Evolutionary conservation across 208 protist species (phyloP).

Genomic region (Trypanosoma avium): DNA sequence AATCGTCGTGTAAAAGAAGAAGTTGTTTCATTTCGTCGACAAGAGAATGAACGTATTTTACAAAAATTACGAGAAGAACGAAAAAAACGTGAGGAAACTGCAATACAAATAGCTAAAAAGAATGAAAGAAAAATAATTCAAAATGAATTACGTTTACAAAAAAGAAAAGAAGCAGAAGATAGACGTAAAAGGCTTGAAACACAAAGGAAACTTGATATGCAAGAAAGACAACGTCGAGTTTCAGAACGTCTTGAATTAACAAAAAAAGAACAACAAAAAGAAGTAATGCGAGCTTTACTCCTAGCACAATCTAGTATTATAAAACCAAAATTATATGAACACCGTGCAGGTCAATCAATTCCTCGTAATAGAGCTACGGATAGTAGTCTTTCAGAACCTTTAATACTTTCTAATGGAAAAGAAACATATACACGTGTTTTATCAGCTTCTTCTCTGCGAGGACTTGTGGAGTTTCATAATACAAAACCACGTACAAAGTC

Average conservation of each 20-base stretch:
- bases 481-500: conserved; percentile 21
- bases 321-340: conserved; percentile 21
- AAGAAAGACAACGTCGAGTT: conserved; percentile 17
- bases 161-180: background rate
- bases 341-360: background rate
- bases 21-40: conserved; percentile 19
- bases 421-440: conserved; percentile 18
- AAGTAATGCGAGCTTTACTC: background rate
- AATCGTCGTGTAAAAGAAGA: conserved; percentile 12
- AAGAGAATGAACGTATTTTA: conserved; percentile 8
- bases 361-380: background rate
- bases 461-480: conserved; percentile 17
- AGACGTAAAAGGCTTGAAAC: conserved; percentile 8
- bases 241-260: conserved; percentile 3
- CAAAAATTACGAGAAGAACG: conserved; percentile 9
- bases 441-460: conserved; percentile 16
- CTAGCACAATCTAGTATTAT: conserved; percentile 2
- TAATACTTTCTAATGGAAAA: conserved; percentile 13
- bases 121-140: conserved; percentile 4
- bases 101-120: conserved; percentile 5
- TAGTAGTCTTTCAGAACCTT: background rate
- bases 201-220: conserved; percentile 10
- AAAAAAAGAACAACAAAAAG: conserved; percentile 6
- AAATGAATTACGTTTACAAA: background rate
- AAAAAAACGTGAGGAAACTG: background rate